Evolutionary conservation across 345 rosid genomes (phyloP), one percentile per base, ranked within the genome.

Genomic region (Iberis pinnata): DNA sequence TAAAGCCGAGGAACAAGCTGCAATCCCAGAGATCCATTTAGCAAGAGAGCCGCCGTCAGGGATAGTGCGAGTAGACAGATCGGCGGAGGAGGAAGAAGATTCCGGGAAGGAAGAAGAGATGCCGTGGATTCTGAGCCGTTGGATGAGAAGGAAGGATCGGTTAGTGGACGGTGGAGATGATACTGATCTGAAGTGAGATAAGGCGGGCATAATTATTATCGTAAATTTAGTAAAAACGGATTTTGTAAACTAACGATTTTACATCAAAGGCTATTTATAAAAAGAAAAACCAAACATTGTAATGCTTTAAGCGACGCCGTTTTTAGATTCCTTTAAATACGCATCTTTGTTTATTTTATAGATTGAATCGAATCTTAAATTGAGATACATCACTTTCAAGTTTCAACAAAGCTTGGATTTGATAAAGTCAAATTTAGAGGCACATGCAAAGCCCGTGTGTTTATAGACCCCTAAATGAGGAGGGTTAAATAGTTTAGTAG

Each of bases 1-100:
- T 35, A 87, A 52, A 53, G 78, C 70, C 17, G 95, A 80, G n/a
- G 95, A 80, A 12, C 86, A 82, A 15, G 65, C 60, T 3, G 73
- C 66, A 9, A 79, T 41, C 26, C 78, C 80, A 1, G 87, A 70
- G 60, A 82, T 58, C 83, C 83, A 82, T 61, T 56, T 76, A 18
- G 51, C 10, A 12, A 77, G 44, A 54, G 76, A 68, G 25, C 61
- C 16, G 4, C 42, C 42, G 31, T 38, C n/a, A n/a, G n/a, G 47
- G 29, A 40, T 18, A 10, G 0, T 27, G 44, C 66, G 55, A 16
- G 46, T 38, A 27, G 64, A 50, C 31, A 61, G 49, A 37, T 38
- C 43, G 55, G 58, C 58, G 53, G 65, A 45, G 12, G 75, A 19
- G 14, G 76, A 42, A 33, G 73, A 40, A 9, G 82, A 40, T 37